Evolutionary conservation across 352 stramenopile species (phyloP).

Genomic region (Pythium sp.): DNA sequence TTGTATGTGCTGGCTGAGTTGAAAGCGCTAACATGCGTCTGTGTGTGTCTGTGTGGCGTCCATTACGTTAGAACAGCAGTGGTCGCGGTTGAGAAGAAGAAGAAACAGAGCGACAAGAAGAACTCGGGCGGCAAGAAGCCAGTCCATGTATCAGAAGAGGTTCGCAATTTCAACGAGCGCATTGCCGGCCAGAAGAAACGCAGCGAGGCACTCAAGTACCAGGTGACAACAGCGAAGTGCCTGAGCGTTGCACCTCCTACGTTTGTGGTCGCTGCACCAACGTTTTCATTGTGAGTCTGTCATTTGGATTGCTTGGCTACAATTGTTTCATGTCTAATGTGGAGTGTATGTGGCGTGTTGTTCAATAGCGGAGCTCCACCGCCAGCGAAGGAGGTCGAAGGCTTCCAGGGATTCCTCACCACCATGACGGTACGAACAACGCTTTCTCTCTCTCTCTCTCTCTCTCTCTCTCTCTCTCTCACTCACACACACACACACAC

Average conservation of each 20-base stretch:
- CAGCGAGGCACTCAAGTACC: slow-evolving; percentile 22
- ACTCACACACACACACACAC: too few relatives aligned
- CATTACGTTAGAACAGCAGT: slow-evolving; percentile 28
- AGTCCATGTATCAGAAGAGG: slow-evolving; percentile 43
- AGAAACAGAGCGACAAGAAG: slow-evolving; percentile 23
- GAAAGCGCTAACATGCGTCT: not conserved
- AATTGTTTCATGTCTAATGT: slow-evolving; percentile 1
- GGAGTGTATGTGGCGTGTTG: not conserved
- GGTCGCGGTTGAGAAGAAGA: slow-evolving; percentile 38
- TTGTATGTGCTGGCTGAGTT: not conserved
- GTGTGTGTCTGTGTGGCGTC: not conserved
- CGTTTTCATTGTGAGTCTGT: slow-evolving; percentile 66
- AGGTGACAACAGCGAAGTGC: slow-evolving; percentile 21
- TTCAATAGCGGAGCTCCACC: slow-evolving; percentile 13
- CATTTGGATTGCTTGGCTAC: not conserved
- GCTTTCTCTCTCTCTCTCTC: not conserved
- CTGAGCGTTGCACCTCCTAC: slow-evolving; percentile 42
- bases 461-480: not conserved
- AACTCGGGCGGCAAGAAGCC: slow-evolving; percentile 27
- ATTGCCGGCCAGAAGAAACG: slow-evolving; percentile 44
- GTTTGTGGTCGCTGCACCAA: slow-evolving; percentile 61
- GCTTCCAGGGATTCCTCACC: slow-evolving; percentile 69
- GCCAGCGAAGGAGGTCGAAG: slow-evolving; percentile 48
- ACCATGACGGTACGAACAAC: slow-evolving; percentile 39
- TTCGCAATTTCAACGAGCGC: slow-evolving; percentile 79